Evolutionary conservation across 805 yeast genomes (phyloP), one percentile per base, ranked within the genome.

Genomic region (Barnettozyma wickerhamii): DNA sequence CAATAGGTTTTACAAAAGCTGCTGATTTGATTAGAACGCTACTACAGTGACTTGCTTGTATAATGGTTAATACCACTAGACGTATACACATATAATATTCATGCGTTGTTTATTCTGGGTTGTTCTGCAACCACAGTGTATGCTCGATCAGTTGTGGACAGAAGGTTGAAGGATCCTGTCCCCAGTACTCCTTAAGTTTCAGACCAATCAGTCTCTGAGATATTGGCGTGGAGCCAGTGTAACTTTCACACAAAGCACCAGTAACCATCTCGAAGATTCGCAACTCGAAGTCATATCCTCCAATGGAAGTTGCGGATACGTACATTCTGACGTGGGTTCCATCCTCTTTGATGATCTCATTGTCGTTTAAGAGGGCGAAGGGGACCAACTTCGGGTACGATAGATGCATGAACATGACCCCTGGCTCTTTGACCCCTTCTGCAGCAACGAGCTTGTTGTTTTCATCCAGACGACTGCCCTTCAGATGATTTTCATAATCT

Each of bases 361-460:
- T n/a, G 30, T 58, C 58, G 17, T 52, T 30, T 19, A 58, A 35
- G 19, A 59, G 38, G 1, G 55, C 51, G 30, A 55, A 57, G 18
- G 72, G 69, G 27, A 55, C 55, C 19, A 66, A 61, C 47, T 74
- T 79, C 13, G 85, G 85, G 52, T 79, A 77, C 14, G 81, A 74
- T 46, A 78, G 59, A 57, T 78, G 85, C 74, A 77, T 71, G 53
- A 79, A 78, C 33, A 69, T 46, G 18, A 64, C 48, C 1, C 30
- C 36, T 19, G 62, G 52, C 21, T 33, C 37, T 9, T 33, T 31
- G 10, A 27, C n/a, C 33, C 43, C 45, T n/a, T 46, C 34, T 6
- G 50, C 43, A 14, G 31, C 21, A 5, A 45, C 51, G 3, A 50
- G 26, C 6, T 46, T 37, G 38, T 51, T 50, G 20, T 35, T 6